phyloP scores from a whole-genome alignment of 306 rosid species.

The Aeschynomene evenia region DNA sequence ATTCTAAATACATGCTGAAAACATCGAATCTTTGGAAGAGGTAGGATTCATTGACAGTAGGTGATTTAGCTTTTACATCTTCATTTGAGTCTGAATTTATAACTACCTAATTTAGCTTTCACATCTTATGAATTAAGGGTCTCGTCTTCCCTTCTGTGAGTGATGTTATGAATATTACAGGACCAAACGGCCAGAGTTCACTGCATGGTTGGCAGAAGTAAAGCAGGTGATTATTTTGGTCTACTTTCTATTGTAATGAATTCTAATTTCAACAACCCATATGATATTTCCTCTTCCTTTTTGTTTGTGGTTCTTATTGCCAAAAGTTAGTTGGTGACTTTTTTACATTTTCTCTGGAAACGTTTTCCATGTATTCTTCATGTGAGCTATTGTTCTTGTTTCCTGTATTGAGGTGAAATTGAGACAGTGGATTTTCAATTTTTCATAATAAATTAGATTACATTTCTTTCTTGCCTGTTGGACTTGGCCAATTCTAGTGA shows the following conservation, averaged over 20 bases:
- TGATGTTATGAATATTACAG: slow-evolving; percentile 46
- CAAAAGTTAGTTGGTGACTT: not conserved
- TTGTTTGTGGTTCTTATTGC: not conserved
- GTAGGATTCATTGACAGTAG: not conserved
- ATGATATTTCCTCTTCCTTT: not conserved
- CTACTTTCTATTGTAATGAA: slow-evolving; percentile 10
- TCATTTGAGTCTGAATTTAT: not conserved
- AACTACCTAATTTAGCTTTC: slow-evolving; percentile 18
- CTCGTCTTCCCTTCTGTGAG: slow-evolving; percentile 25
- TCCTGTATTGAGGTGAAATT: not conserved
- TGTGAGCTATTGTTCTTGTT: not conserved
- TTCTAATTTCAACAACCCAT: not conserved
- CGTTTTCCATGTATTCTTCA: slow-evolving; percentile 5
- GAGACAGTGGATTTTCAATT: not conserved
- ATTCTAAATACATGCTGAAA: not conserved
- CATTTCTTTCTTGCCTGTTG: slow-evolving; percentile 12
- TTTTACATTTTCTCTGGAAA: not conserved
- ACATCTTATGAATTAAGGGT: slow-evolving; percentile 28
- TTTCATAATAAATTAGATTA: not conserved
- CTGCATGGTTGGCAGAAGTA: slow-evolving; percentile 95
- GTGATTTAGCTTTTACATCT: slow-evolving; percentile 17
- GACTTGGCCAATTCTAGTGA: not conserved
- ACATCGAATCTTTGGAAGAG: not conserved
- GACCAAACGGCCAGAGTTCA: slow-evolving; percentile 95
- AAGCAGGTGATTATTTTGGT: slow-evolving; percentile 61